A percentile compares a stretch with the other conserved stretches of the same genome.
Conservation (phyloP, 768 basidiomycete species). For the Boletus rubroflammeus region DNA sequence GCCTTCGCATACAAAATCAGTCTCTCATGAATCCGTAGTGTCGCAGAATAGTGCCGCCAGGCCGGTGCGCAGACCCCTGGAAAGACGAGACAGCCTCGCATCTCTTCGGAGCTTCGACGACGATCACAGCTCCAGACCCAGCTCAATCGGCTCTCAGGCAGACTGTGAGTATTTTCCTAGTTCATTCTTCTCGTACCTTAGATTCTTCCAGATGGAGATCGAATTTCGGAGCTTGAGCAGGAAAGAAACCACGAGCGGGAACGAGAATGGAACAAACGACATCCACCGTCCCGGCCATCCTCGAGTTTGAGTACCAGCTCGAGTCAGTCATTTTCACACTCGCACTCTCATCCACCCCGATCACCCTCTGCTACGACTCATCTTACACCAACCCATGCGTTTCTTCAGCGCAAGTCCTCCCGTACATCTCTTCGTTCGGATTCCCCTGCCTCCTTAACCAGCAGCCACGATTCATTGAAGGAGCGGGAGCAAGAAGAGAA, state of each 20-base stretch:
- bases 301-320: slow-evolving; percentile 42
- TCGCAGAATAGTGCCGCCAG: slow-evolving; percentile 8
- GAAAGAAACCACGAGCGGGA: slow-evolving; percentile 49
- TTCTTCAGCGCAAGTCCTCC: slow-evolving; percentile 34
- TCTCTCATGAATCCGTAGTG: slow-evolving; percentile 15
- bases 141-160: slow-evolving; percentile 47
- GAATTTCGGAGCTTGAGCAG: slow-evolving; percentile 37
- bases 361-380: slow-evolving; percentile 40
- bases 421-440: slow-evolving; percentile 34
- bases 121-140: slow-evolving; percentile 39
- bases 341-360: slow-evolving; percentile 37
- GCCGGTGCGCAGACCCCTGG: slow-evolving; percentile 8
- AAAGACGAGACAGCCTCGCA: slow-evolving; percentile 36
- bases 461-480: slow-evolving; percentile 33
- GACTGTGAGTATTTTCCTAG: slow-evolving; percentile 41
- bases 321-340: slow-evolving; percentile 31
- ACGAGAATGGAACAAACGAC: slow-evolving; percentile 53
- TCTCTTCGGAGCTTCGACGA: slow-evolving; percentile 44
- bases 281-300: slow-evolving; percentile 38
- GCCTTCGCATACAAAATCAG: slow-evolving; percentile 20
- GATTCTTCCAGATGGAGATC: slow-evolving; percentile 41
- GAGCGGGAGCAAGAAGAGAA: slow-evolving; percentile 31
- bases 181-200: neutral
- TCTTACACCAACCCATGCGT: slow-evolving; percentile 30
- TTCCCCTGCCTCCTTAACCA: slow-evolving; percentile 42